Conservation (phyloP, 2,329 filamentous ascomycete genomes). For the Fusarium tuaranense region DNA sequence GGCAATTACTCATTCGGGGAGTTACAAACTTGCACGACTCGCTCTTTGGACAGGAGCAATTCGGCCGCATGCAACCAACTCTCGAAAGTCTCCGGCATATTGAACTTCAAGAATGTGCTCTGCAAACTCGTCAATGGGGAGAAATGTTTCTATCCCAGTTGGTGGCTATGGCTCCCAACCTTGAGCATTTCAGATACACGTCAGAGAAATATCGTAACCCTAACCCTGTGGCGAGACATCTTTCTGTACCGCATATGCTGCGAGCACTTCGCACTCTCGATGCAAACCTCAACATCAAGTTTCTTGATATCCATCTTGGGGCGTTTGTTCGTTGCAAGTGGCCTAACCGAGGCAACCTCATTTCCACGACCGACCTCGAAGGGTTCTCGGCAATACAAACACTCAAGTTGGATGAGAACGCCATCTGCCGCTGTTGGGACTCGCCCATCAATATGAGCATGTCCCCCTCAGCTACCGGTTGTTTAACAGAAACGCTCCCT, state of each 20-base stretch:
- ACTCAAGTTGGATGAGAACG: slow-evolving; percentile 2
- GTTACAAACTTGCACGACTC: background rate
- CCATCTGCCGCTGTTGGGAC: background rate
- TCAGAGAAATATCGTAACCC: background rate
- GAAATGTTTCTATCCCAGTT: slow-evolving; percentile 4
- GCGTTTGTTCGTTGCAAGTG: slow-evolving; percentile 8
- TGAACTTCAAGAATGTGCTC: background rate
- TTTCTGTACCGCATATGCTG: slow-evolving; percentile 4
- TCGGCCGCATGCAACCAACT: background rate
- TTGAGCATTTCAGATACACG: slow-evolving; percentile 2
- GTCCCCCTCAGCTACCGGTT: background rate
- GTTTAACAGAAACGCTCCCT: background rate
- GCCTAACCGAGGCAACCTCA: slow-evolving; percentile 3
- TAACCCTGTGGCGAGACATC: background rate
- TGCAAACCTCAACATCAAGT: background rate
- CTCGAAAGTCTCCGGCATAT: background rate
- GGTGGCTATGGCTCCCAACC: background rate
- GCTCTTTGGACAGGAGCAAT: background rate
- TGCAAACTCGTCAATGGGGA: slow-evolving; percentile 1
- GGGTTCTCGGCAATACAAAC: background rate
- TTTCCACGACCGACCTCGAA: background rate
- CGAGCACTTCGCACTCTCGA: background rate
- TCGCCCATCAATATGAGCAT: background rate
- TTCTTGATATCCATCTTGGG: background rate
- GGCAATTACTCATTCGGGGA: background rate